A percentile compares a stretch with the other conserved stretches of the same genome.
phyloP scores from a whole-genome alignment of 352 stramenopile genomes.

The Globisporangium acanthophoron region DNA sequence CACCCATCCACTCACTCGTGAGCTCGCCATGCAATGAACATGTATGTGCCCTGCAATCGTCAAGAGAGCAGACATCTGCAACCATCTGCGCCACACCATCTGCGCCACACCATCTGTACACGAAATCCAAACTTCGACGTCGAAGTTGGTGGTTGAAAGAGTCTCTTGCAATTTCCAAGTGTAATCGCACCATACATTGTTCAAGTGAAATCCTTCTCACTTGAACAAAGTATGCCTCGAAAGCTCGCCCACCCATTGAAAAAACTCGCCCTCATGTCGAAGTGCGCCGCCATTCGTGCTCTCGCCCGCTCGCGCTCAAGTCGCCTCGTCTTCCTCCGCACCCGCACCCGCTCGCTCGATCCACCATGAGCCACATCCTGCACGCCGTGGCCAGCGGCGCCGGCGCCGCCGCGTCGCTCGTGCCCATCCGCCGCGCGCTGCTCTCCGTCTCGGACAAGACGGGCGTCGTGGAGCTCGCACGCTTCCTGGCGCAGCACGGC shows the following conservation, averaged over 20 bases:
- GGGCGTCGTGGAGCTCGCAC: slow-evolving; percentile 96
- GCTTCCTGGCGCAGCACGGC: slow-evolving; percentile 88
- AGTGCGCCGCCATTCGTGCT: slow-evolving; percentile 10
- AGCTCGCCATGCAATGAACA: not conserved
- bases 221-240: not conserved
- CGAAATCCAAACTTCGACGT: not conserved
- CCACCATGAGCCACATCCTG: slow-evolving; percentile 75
- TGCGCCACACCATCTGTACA: not conserved
- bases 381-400: slow-evolving; percentile 64
- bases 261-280: slow-evolving; percentile 2
- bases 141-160: not conserved
- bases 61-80: too few species aligned
- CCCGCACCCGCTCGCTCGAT: too few species aligned
- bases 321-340: not conserved
- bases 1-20: not conserved
- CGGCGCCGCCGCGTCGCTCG: slow-evolving; percentile 56
- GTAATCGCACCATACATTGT: not conserved
- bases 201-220: not conserved
- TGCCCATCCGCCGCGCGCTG: slow-evolving; percentile 94
- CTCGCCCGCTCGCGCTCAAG: slow-evolving; percentile 3
- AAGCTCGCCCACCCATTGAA: not conserved
- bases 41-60: not conserved
- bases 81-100: not conserved
- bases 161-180: not conserved
- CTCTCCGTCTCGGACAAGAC: slow-evolving; percentile 99